These are phyloP conservation scores for Cardamine chenopodiifolia DNA, from an alignment of 345 rosid genomes.

Conservation along the genomic window DNA sequence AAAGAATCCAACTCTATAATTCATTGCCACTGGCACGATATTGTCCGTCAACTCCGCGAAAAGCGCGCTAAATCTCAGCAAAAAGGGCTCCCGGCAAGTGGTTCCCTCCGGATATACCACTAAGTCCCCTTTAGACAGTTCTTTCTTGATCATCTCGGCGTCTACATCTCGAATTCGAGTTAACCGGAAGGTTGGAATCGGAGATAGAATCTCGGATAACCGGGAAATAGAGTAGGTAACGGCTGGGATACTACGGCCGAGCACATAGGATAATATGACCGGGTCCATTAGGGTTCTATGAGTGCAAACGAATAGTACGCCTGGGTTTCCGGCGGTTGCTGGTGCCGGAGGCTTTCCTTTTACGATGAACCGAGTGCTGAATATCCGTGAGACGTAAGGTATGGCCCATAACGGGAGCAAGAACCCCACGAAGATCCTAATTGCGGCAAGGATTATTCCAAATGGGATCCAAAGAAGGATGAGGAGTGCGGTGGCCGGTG, in stretches of 20 bases:
- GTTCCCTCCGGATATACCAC: slow-evolving; percentile 95
- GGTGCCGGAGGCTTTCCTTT: slow-evolving; percentile 79
- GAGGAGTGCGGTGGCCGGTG: slow-evolving; percentile 65
- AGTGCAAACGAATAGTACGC: slow-evolving; percentile 86
- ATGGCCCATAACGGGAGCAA: slow-evolving; percentile 68
- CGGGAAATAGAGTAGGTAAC: slow-evolving; percentile 87
- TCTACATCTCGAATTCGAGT: slow-evolving; percentile 74
- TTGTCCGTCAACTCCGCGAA: slow-evolving; percentile 84
- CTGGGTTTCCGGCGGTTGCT: slow-evolving; percentile 42
- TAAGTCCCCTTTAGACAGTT: slow-evolving; percentile 64
- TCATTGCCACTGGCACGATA: slow-evolving; percentile 94
- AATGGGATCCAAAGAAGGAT: slow-evolving; percentile 86
- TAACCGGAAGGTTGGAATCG: slow-evolving; percentile 80
- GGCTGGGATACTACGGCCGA: slow-evolving; percentile 77
- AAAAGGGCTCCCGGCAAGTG: slow-evolving; percentile 89
- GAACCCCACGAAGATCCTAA: slow-evolving; percentile 56
- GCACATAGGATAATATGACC: slow-evolving; percentile 68
- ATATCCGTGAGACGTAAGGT: slow-evolving; percentile 53
- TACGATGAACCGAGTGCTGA: slow-evolving; percentile 64
- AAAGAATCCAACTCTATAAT: slow-evolving; percentile 86
- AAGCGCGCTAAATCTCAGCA: slow-evolving; percentile 79
- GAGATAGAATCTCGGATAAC: slow-evolving; percentile 78
- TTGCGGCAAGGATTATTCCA: slow-evolving; percentile 62
- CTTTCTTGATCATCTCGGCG: slow-evolving; percentile 60
- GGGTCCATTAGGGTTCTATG: slow-evolving; percentile 97